Base-by-base conservation (phyloP, 1,139 yeast genomes). In the Sugiyamaella pinicola region DNA sequence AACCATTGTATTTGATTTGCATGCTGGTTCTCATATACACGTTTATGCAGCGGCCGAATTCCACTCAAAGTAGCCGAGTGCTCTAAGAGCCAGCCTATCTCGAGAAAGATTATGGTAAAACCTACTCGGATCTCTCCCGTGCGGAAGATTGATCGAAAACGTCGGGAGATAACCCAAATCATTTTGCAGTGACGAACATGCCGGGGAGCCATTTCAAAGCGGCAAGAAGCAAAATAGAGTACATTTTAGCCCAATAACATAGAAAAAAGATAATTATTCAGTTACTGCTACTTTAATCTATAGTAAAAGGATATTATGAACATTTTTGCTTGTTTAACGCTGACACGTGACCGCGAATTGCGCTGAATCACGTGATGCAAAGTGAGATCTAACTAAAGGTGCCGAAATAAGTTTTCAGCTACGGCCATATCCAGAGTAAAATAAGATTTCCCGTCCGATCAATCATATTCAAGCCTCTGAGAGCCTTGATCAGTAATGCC, bases 401-500 rank as follows among this genome's bases (percentile, higher is more conserved):
- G 9, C 42, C 6, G 4, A 21, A 21, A 10, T n/a, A 5, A 5
- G 4, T 38, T 21, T 21, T 21, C 42, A 38, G 42, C 42, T 38
- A 38, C 42, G 42, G 42, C 42, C 42, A 38, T 38, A 38, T 38
- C 42, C 42, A 38, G 42, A 38, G 42, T 38, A 38, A 38, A 38
- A 38, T 38, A 38, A 38, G 42, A 38, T 38, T 38, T 38, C 42
- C 42, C 42, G 42, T 38, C 42, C 42, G 42, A 38, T 38, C 42
- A 38, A 38, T 38, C 42, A 38, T 38, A 38, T 38, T 38, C 42
- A 38, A 38, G 42, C 42, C 42, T 38, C 42, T 38, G 42, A 38
- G 42, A 38, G 42, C 42, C 42, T 38, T 38, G 42, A 38, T 38
- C 42, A 38, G 42, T 38, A 38, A 38, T 38, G 42, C 42, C 42